These are phyloP conservation scores for Mortierella sp. DNA, from an alignment of 371 early-diverging fungal genomes.

Conservation along the genomic window DNA sequence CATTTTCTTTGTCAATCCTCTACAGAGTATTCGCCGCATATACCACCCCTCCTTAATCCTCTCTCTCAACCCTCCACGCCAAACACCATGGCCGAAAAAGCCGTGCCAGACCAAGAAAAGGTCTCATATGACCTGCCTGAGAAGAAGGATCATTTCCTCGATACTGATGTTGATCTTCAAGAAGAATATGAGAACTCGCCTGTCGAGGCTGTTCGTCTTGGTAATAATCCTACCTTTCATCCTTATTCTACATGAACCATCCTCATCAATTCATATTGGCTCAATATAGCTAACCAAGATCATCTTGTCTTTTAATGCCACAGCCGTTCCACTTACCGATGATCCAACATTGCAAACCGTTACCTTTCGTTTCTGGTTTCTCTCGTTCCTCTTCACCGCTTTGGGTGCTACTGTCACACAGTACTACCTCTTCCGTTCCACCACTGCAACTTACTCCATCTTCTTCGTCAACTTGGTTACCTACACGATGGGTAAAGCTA, in stretches of 20 bases:
- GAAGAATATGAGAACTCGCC: conserved; percentile 41
- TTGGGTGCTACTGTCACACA: conserved; percentile 69
- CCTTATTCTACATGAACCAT: neutral
- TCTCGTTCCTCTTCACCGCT: conserved; percentile 76
- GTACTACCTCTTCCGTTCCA: conserved; percentile 60
- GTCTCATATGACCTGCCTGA: neutral
- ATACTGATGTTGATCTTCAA: conserved; percentile 4
- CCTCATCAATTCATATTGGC: no score
- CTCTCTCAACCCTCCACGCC: conserved; percentile 1
- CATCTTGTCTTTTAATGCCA: neutral
- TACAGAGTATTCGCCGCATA: conserved; percentile 22
- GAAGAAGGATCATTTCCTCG: conserved; percentile 16
- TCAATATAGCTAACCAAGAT: neutral
- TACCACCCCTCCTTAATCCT: conserved; percentile 5
- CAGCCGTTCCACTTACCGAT: conserved; percentile 67
- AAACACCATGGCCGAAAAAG: neutral
- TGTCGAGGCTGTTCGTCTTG: conserved; percentile 38
- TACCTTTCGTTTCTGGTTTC: conserved; percentile 77
- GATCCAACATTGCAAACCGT: conserved; percentile 71
- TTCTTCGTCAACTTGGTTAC: conserved; percentile 58
- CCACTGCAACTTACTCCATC: conserved; percentile 48
- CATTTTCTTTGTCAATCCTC: conserved; percentile 22
- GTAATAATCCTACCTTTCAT: conserved; percentile 1
- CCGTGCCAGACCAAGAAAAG: neutral
- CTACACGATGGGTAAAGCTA: conserved; percentile 49